These are phyloP conservation scores for Phragmites australis DNA, from an alignment of 176 grass and related monocot genomes.

Conservation along the genomic window DNA sequence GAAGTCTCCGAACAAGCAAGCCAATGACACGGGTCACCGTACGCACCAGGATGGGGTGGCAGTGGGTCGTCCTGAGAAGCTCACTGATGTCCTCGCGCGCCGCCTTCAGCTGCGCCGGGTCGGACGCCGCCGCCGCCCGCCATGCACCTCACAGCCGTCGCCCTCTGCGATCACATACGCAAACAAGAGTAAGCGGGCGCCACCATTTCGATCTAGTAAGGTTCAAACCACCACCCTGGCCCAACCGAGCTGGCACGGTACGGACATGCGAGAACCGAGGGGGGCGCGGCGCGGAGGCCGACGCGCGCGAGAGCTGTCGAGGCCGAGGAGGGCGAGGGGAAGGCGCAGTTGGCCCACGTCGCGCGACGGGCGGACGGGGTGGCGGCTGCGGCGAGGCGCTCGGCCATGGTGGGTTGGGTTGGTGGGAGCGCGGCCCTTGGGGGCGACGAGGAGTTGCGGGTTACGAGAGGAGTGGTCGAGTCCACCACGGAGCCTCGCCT, in stretches of 20 bases:
- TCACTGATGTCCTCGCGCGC: conserved; percentile 86
- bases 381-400: conserved; percentile 59
- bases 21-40: background rate
- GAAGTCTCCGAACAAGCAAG: background rate
- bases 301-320: conserved; percentile 13
- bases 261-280: conserved; percentile 50
- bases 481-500: conserved; percentile 18
- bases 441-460: conserved; percentile 26
- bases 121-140: conserved; percentile 47
- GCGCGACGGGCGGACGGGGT: conserved; percentile 1
- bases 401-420: conserved; percentile 60
- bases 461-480: background rate
- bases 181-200: conserved; percentile 16
- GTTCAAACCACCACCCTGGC: background rate
- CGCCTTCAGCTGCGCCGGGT: conserved; percentile 67
- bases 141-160: conserved; percentile 45
- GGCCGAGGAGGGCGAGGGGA: conserved; percentile 18
- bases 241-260: background rate
- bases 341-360: conserved; percentile 27
- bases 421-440: conserved; percentile 42
- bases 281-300: conserved; percentile 36
- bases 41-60: conserved; percentile 92
- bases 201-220: background rate
- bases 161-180: conserved; percentile 28
- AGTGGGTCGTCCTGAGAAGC: conserved; percentile 64